Percentiles rank a stretch among this genome's conserved stretches.
Evolutionary conservation across 108 stramenopile species (phyloP).

Genomic region (Cyclotella choctawhatcheeana): DNA sequence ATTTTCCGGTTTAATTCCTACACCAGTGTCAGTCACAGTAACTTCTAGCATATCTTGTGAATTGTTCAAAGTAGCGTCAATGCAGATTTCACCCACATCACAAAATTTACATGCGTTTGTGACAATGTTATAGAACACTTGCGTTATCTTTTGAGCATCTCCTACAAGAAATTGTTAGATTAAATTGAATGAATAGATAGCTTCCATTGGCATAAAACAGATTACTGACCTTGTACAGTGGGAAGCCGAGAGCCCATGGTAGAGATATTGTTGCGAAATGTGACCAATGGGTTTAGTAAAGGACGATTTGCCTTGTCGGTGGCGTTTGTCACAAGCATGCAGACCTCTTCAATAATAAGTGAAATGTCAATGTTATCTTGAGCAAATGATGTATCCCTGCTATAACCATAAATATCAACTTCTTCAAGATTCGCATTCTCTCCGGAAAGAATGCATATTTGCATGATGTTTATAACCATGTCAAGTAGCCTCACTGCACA

Average conservation of each 20-base stretch:
- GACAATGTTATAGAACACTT: conserved; percentile 42
- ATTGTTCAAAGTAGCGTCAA: background rate
- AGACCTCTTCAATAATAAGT: background rate
- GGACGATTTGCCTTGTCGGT: conserved; percentile 12
- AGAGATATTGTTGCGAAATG: conserved; percentile 4
- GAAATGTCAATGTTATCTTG: background rate
- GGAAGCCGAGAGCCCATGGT: background rate
- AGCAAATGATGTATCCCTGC: background rate
- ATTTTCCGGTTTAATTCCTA: background rate
- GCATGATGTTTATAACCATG: conserved; percentile 12
- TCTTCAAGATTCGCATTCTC: background rate
- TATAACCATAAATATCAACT: background rate
- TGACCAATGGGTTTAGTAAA: conserved; percentile 1
- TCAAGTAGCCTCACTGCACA: conserved; percentile 5
- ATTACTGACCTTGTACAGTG: too few species aligned
- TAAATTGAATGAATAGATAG: too few species aligned
- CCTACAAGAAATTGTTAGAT: conserved; percentile 15
- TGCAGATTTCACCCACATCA: background rate
- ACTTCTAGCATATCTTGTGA: background rate
- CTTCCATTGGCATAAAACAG: too few species aligned
- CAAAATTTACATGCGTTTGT: conserved; percentile 43
- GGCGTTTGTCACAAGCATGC: conserved; percentile 4
- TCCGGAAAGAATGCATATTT: background rate
- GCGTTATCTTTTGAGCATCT: conserved; percentile 34
- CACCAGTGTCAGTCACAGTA: conserved; percentile 8